A percentile compares a stretch with the other conserved stretches of the same genome.
Evolutionary conservation across 2,329 filamentous ascomycete genomes (phyloP).

Genomic region (Diplodia scrobiculata): DNA sequence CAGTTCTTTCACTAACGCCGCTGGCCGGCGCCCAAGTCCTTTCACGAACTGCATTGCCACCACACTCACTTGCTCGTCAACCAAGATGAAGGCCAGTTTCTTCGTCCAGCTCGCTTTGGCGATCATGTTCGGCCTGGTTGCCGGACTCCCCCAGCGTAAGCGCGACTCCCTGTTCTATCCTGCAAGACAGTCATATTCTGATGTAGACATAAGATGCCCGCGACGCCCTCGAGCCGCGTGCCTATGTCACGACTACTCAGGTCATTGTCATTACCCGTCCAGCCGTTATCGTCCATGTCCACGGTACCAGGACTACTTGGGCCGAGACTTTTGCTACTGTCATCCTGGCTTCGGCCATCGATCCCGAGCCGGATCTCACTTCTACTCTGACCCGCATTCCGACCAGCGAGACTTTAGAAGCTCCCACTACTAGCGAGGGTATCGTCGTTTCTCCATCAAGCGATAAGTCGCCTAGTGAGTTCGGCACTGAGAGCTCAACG

Average conservation of each 20-base stretch:
- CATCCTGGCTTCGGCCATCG: neutral
- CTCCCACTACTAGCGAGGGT: neutral
- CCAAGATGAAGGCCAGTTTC: constrained; percentile 26
- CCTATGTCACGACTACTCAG: constrained; percentile 11
- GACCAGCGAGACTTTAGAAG: neutral
- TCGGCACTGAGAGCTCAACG: neutral
- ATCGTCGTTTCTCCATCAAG: neutral
- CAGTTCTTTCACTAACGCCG: constrained; percentile 22
- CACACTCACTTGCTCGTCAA: neutral
- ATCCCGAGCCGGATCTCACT: neutral
- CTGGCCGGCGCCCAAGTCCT: constrained; percentile 25
- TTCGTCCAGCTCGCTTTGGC: constrained; percentile 20
- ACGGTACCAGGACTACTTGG: constrained; percentile 4
- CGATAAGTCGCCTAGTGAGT: neutral
- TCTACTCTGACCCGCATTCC: neutral
- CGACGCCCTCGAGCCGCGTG: constrained; percentile 12
- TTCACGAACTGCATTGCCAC: neutral
- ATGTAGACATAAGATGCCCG: neutral
- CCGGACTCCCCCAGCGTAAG: constrained; percentile 16
- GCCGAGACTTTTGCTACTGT: neutral
- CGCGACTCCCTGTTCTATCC: neutral
- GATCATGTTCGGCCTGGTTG: constrained; percentile 15
- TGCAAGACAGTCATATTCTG: neutral
- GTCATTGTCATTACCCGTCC: constrained; percentile 20
- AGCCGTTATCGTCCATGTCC: constrained; percentile 20